Evolutionary conservation across 1,139 yeast species (phyloP).

Genomic region (Candida labiduridarum): DNA sequence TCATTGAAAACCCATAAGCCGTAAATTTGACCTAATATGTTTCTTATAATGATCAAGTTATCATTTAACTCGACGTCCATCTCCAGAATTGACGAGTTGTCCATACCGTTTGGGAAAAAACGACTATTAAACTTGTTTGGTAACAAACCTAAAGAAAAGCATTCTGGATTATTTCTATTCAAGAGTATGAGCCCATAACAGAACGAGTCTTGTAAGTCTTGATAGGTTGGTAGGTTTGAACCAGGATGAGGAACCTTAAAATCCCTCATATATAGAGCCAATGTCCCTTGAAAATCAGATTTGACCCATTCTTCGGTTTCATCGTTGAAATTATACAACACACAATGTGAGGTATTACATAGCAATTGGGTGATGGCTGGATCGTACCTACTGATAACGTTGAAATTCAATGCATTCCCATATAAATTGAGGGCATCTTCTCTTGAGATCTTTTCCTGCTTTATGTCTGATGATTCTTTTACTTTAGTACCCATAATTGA

Average conservation of each 20-base stretch:
- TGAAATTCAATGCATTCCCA: conserved; percentile 71
- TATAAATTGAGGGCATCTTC: conserved; percentile 57
- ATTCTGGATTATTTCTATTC: conserved; percentile 74
- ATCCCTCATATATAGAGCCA: conserved; percentile 76
- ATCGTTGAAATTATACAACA: conserved; percentile 70
- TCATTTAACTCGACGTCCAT: conserved; percentile 82
- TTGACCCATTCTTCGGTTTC: conserved; percentile 78
- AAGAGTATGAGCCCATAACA: conserved; percentile 79
- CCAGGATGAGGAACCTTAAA: conserved; percentile 35
- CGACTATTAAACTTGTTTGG: conserved; percentile 56
- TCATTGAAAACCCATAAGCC: conserved; percentile 90
- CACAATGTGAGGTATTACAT: conserved; percentile 78
- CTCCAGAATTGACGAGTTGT: conserved; percentile 45
- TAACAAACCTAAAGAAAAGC: conserved; percentile 77
- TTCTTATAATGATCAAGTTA: conserved; percentile 77
- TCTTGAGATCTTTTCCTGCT: conserved; percentile 23
- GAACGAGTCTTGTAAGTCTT: conserved; percentile 53
- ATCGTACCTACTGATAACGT: conserved; percentile 84
- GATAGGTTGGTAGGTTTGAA: conserved; percentile 25
- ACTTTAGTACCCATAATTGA: conserved; percentile 9
- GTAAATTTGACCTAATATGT: conserved; percentile 73
- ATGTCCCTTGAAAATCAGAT: conserved; percentile 76
- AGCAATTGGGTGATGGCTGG: conserved; percentile 75
- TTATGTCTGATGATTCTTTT: conserved; percentile 2
- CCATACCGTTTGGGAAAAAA: conserved; percentile 40